These are phyloP conservation scores for Musa itinerans DNA, from an alignment of 176 grass and related monocot species.

Conservation along the genomic window DNA sequence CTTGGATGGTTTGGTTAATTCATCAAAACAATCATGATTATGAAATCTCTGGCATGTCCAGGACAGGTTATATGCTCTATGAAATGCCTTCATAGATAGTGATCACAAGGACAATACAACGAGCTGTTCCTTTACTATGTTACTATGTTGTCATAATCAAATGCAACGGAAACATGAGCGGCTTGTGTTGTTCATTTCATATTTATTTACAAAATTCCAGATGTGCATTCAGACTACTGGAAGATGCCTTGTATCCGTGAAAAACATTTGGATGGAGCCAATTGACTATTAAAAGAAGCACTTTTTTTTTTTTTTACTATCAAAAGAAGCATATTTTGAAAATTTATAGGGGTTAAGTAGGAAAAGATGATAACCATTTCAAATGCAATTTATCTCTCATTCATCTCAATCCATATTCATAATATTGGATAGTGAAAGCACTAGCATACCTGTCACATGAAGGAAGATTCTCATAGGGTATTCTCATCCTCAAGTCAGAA, in stretches of 20 bases:
- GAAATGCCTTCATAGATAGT: not conserved
- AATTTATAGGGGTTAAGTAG: not conserved
- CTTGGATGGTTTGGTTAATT: not conserved
- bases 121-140: not conserved
- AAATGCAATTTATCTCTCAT: not conserved
- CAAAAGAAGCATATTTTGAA: no score
- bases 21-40: not conserved
- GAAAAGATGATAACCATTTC: not conserved
- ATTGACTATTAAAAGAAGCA: no score
- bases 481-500: constrained; percentile 97
- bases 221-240: not conserved
- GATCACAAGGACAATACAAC: not conserved
- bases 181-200: not conserved
- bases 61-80: not conserved
- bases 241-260: not conserved
- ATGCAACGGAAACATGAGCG: not conserved
- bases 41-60: not conserved
- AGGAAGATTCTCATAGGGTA: constrained; percentile 99
- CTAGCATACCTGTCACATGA: constrained; percentile 76
- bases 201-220: not conserved
- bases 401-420: no score
- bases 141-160: not conserved
- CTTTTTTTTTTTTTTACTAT: no score
- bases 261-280: not conserved
- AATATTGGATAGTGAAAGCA: not conserved